Evolutionary conservation across 192 early-diverging fungal genomes (phyloP), one percentile per base, ranked within the genome.

Genomic region (Coemansia sp.): DNA sequence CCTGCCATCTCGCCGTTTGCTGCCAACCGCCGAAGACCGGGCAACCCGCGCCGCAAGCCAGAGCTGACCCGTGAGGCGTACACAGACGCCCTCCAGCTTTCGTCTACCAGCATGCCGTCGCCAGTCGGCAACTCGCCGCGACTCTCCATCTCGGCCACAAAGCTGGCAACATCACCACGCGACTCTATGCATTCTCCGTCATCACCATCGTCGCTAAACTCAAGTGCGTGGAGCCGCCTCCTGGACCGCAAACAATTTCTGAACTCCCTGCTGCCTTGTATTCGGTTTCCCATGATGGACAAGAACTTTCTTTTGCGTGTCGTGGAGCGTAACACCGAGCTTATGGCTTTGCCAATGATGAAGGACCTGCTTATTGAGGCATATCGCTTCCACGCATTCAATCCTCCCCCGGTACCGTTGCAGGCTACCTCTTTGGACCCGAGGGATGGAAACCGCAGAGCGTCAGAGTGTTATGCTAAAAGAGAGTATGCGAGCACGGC

Each of bases 321-420:
- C 10, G 76, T 80, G 1, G 76, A 80, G 42, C 63, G 70, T 27
- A 70, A 73, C 21, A 11, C 70, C 5, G 71, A 80, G 10, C 63
- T 73, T 3, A 73, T 80, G 70, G 70, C 70, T 12, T 58, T 74
- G 50, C 70, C 70, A 10, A 21, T 72, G 14, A 80, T 80, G 76
- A 80, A 80, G 39, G 71, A 72, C 40, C 34, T 80, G 66, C 70
- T 80, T 17, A 80, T 80, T 46, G 76, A 80, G 40, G 76, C 76
- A 2, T 80, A 80, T 55, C 53, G 76, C n/a, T 74, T 70, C 37
- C 76, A 80, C 21, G 76, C 76, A 1, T 80, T 80, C 32, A 80
- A 80, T 36, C 74, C 74, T 1, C 50, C 60, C 0, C 39, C 27
- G 27, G 18, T 39, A 32, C 53, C 19, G 8, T 35, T 43, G 0